These are phyloP conservation scores for Dothiorella sarmentorum DNA, from an alignment of 2,329 filamentous ascomycete species.

Conservation along the genomic window DNA sequence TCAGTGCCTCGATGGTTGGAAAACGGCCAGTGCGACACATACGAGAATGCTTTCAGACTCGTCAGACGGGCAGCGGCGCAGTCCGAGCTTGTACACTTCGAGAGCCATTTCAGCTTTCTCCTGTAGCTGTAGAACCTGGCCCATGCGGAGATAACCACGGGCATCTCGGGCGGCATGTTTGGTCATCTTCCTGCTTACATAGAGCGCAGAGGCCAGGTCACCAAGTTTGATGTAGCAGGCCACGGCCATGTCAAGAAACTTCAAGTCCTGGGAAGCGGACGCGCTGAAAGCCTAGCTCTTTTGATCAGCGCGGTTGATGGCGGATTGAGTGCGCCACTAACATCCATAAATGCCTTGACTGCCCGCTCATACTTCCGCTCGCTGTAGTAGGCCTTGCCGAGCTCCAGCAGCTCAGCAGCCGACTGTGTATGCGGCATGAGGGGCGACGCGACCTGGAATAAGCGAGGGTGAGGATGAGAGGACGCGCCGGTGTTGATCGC, in stretches of 20 bases:
- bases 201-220: constrained; percentile 49
- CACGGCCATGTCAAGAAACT: constrained; percentile 54
- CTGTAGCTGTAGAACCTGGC: constrained; percentile 47
- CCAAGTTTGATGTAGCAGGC: constrained; percentile 54
- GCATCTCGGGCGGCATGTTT: constrained; percentile 45
- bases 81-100: constrained; percentile 56
- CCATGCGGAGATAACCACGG: constrained; percentile 55
- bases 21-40: constrained; percentile 4
- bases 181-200: constrained; percentile 58
- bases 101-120: constrained; percentile 52
- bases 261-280: constrained; percentile 28
- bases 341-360: constrained; percentile 31
- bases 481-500: constrained; percentile 16
- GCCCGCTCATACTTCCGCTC: constrained; percentile 36
- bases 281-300: constrained; percentile 5
- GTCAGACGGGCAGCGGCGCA: constrained; percentile 36
- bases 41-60: constrained; percentile 31
- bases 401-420: constrained; percentile 34
- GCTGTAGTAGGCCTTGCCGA: constrained; percentile 36
- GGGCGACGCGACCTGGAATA: neutral
- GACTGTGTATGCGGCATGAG: constrained; percentile 32
- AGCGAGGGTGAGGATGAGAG: neutral
- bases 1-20: neutral
- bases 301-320: neutral
- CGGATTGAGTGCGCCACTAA: neutral